phyloP scores from a whole-genome alignment of 257 asterid genomes.

The Henckelia pumila region DNA sequence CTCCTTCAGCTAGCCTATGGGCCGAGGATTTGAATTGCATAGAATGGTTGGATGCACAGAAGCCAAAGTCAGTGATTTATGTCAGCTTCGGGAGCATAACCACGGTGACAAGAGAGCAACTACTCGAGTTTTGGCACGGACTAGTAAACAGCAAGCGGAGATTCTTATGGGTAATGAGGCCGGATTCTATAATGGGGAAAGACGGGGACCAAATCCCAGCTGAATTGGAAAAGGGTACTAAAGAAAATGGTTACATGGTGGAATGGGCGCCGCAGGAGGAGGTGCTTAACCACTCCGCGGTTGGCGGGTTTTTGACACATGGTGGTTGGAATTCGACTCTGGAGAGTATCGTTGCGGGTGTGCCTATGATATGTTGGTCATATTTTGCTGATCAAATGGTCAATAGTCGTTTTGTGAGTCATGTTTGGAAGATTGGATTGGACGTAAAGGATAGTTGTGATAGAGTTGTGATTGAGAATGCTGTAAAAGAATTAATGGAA shows the following conservation, averaged over 20 bases:
- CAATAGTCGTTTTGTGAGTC: conserved; percentile 24
- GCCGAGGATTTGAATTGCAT: conserved; percentile 45
- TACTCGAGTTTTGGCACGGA: conserved; percentile 46
- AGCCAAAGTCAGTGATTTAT: conserved; percentile 37
- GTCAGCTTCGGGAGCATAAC: conserved; percentile 54
- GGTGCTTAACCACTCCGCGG: conserved; percentile 21
- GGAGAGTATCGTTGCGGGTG: conserved; percentile 1
- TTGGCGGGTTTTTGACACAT: conserved; percentile 27
- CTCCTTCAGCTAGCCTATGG: conserved; percentile 40
- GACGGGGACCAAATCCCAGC: conserved; percentile 11
- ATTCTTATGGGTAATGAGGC: conserved; percentile 55
- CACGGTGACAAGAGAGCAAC: conserved; percentile 26
- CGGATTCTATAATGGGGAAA: conserved; percentile 23
- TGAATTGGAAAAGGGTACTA: conserved; percentile 22
- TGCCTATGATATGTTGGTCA: conserved; percentile 31
- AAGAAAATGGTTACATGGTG: conserved; percentile 22
- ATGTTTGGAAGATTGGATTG: conserved; percentile 26
- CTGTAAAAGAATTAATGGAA: conserved; percentile 28
- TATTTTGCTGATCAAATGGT: conserved; percentile 27
- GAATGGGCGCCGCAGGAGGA: conserved; percentile 34
- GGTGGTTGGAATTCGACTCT: conserved; percentile 30
- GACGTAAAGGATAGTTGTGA: conserved; percentile 31
- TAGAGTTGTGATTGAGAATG: conserved; percentile 26
- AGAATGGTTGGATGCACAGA: conserved; percentile 41
- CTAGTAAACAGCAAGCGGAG: conserved; percentile 34